These are phyloP conservation scores for Boletus vinaceobasis DNA, from an alignment of 768 basidiomycete species.

Conservation along the genomic window DNA sequence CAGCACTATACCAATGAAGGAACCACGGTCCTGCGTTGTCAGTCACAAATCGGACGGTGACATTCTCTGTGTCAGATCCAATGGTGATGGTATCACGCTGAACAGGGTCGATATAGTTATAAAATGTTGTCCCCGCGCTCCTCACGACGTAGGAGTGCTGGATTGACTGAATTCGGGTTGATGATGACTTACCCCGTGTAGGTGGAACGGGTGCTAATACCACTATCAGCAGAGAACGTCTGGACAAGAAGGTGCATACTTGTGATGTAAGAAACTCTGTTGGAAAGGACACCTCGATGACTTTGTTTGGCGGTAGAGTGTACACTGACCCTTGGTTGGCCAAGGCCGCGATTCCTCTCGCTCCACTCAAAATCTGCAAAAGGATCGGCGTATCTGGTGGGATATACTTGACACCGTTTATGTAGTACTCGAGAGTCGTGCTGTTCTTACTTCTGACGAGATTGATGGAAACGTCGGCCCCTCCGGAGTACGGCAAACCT, in stretches of 20 bases:
- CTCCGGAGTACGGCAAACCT: conserved; percentile 36
- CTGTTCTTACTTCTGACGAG: conserved; percentile 33
- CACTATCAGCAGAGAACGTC: background rate
- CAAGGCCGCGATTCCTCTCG: conserved; percentile 32
- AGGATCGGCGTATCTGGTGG: conserved; percentile 43
- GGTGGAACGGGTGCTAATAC: conserved; percentile 40
- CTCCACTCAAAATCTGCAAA: conserved; percentile 44
- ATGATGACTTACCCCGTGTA: conserved; percentile 41
- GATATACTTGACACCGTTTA: conserved; percentile 36
- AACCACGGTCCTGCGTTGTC: conserved; percentile 69
- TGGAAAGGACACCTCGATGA: conserved; percentile 40
- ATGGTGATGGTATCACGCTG: conserved; percentile 49
- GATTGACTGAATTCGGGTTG: background rate
- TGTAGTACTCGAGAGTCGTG: conserved; percentile 21
- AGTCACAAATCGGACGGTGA: conserved; percentile 60
- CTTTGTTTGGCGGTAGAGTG: conserved; percentile 41
- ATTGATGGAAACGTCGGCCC: conserved; percentile 41
- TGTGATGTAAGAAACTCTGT: conserved; percentile 22
- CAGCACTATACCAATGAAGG: conserved; percentile 29
- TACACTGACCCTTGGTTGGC: conserved; percentile 43
- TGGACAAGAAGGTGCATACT: conserved; percentile 20
- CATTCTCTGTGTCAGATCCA: conserved; percentile 35
- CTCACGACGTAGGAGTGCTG: conserved; percentile 44
- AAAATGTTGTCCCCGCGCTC: conserved; percentile 33
- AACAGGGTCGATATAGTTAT: conserved; percentile 53